Evolutionary conservation across 164 flowering plant species (phyloP), one percentile per base, ranked within the genome.

Genomic region (Aristolochia fimbriata): DNA sequence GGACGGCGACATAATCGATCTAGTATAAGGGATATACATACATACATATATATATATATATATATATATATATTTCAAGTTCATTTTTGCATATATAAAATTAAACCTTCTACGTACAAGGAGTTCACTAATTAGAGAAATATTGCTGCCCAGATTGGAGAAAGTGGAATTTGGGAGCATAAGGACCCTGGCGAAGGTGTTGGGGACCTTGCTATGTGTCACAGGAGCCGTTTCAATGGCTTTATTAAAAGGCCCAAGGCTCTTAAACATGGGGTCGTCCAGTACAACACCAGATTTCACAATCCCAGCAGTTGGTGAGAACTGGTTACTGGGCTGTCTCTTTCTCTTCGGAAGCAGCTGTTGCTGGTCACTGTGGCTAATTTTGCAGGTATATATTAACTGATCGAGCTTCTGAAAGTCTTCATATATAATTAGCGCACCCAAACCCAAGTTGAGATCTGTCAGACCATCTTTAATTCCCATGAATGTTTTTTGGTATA

Each of bases 291-390:
- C n/a, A 31, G 58, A 43, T 65, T 46, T 51, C 52, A 2, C 62
- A 61, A 13, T 43, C 15, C 45, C 13, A 33, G n/a, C 65, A 11
- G 71, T 47, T 52, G 66, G 57, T 33, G 74, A 76, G 24, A 74
- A 57, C 33, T 81, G 87, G 87, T 19, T 78, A 58, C 56, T 78
- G 49, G 95, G 95, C 33, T 77, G 84, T 61, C 57, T 77, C 27
- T 61, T 74, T 17, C 79, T 87, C 60, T 73, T 83, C 59, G 80
- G 47, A 59, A 77, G 84, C 68, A 23, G 58, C 58, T 68, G 70
- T 67, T 80, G 78, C 71, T 82, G 88, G 88, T 80, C 91, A 14
- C 0, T 70, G 62, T 83, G 91, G 95, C 75, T 85, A 10, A 76
- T 80, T 59, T 61, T 85, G 71, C 88, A 83, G 91, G 88, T 82